Evolutionary conservation across 2,329 filamentous ascomycete genomes (phyloP), one percentile per base, ranked within the genome.

Genomic region (Aspergillus aculeatus): DNA sequence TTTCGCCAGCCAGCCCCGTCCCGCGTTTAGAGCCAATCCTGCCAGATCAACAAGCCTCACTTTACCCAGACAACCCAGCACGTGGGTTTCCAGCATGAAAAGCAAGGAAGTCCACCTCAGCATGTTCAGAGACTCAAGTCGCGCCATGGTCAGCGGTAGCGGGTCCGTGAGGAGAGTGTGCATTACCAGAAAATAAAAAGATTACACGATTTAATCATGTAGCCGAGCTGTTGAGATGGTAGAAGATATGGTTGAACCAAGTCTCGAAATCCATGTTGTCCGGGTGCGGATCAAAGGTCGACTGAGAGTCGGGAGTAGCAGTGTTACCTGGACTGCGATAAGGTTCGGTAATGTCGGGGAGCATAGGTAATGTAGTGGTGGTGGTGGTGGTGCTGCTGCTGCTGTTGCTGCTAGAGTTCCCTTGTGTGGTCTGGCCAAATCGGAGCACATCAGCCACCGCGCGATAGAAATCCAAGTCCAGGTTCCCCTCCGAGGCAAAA

Each of bases 161-260:
- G 7, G 9, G 26, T 29, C 26, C 26, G 26, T 26, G 9, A 26
- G 7, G 1, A 9, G 26, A 9, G 26, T 7, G 26, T 26, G 26
- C 2, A 26, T 26, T 7, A 9, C 26, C 26, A 2, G 26, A 29
- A 29, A 21, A 21, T 21, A 21, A 29, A 7, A 29, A 29, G 3
- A 29, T 6, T 5, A 29, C 26, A 5, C 26, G 26, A 29, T 29
- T 29, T 5, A 29, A 29, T 21, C 21, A 26, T 24, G 21, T 16
- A 3, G n/a, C 23, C 29, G 26, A n/a, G 23, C 48, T 21, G 23
- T 5, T 31, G 7, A 50, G 7, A 10, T 50, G 48, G 24, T 68
- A 64, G 47, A 69, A 69, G 10, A 68, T 66, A 11, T 60, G 64
- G 51, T 64, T 69, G 26, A 69, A 69, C 68, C 68, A 69, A 19